Percentiles rank a stretch among this genome's conserved stretches.
phyloP scores from a whole-genome alignment of 495 filamentous ascomycete genomes.

The Xeromyces bisporus region DNA sequence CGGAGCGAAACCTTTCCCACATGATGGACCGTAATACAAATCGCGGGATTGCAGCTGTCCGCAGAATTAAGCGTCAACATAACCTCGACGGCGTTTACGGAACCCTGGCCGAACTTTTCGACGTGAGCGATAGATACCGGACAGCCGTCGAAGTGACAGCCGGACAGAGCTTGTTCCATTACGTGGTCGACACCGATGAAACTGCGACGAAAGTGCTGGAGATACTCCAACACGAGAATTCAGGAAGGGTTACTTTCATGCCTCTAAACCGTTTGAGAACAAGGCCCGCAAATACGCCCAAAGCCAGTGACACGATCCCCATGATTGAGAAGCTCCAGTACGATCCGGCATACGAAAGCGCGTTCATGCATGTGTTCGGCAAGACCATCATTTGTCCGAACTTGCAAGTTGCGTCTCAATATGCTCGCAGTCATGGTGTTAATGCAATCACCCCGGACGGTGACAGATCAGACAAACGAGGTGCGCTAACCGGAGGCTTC shows the following conservation, averaged over 20 bases:
- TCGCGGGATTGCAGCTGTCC: slow-evolving; percentile 65
- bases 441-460: slow-evolving; percentile 89
- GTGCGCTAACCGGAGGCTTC: slow-evolving; percentile 86
- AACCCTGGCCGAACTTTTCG: slow-evolving; percentile 77
- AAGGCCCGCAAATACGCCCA: slow-evolving; percentile 55
- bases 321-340: slow-evolving; percentile 76
- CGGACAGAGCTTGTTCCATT: slow-evolving; percentile 86
- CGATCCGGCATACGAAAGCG: slow-evolving; percentile 58
- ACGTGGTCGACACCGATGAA: slow-evolving; percentile 83
- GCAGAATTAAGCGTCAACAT: slow-evolving; percentile 57
- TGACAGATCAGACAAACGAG: slow-evolving; percentile 83
- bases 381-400: slow-evolving; percentile 90
- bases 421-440: slow-evolving; percentile 76
- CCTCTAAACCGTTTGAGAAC: slow-evolving; percentile 66
- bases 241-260: slow-evolving; percentile 90
- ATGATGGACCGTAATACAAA: slow-evolving; percentile 83
- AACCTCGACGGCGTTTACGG: slow-evolving; percentile 81
- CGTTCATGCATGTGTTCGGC: slow-evolving; percentile 87
- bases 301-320: slow-evolving; percentile 69
- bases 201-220: slow-evolving; percentile 71
- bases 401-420: slow-evolving; percentile 67
- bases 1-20: slow-evolving; percentile 59
- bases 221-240: slow-evolving; percentile 56
- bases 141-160: slow-evolving; percentile 86
- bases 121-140: slow-evolving; percentile 69